Conservation (phyloP, 2,329 filamentous ascomycete species). For the Cladosporium sp. region DNA sequence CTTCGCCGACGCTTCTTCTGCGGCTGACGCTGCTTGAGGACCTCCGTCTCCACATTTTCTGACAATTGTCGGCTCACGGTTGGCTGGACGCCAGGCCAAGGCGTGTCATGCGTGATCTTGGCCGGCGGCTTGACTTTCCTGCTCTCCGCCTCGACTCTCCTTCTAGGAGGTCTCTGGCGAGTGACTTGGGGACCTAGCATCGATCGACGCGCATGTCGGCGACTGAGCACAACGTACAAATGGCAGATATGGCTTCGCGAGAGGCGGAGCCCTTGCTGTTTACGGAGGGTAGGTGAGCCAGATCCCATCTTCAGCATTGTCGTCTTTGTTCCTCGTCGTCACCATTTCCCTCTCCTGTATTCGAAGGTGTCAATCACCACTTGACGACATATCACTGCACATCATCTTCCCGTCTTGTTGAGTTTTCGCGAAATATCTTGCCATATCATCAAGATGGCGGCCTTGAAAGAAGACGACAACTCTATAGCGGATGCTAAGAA, state of each 20-base stretch:
- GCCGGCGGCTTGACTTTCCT: constrained; percentile 5
- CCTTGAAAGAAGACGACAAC: constrained; percentile 5
- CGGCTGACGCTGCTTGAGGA: constrained; percentile 1
- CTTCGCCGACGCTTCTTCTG: constrained; percentile 8
- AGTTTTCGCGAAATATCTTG: background rate
- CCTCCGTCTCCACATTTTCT: background rate
- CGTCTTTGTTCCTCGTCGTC: background rate
- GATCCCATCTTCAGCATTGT: background rate
- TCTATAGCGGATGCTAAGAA: constrained; percentile 9
- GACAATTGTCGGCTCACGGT: background rate
- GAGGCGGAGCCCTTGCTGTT: constrained; percentile 9
- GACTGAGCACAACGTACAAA: constrained; percentile 12
- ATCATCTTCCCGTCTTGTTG: background rate
- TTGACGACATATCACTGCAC: background rate
- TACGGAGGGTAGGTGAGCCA: constrained; percentile 11
- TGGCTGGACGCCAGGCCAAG: background rate
- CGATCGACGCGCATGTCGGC: constrained; percentile 10
- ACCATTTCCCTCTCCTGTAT: too few relatives aligned
- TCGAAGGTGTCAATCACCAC: background rate
- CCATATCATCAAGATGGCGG: background rate
- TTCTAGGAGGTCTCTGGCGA: constrained; percentile 6
- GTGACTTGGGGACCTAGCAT: background rate
- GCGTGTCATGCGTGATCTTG: background rate
- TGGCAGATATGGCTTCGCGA: constrained; percentile 8
- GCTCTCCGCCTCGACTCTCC: background rate